phyloP scores from a whole-genome alignment of 805 yeast species.

The Scheffersomyces coipomensis region DNA sequence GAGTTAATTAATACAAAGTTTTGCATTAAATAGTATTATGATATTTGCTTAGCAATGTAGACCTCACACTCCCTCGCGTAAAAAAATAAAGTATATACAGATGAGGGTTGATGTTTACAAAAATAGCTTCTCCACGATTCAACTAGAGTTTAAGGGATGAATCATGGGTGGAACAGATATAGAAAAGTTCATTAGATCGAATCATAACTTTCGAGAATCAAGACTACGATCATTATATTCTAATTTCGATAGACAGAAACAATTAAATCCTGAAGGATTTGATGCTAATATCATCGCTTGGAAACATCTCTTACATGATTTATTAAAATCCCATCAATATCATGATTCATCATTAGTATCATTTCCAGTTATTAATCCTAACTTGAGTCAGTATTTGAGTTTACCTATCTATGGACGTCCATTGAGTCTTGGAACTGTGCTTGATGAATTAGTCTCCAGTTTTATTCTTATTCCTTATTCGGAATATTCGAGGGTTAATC shows the following conservation, averaged over 20 bases:
- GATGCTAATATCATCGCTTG: constrained; percentile 43
- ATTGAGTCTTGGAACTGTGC: constrained; percentile 18
- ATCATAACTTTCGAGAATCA: constrained; percentile 22
- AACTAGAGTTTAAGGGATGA: background rate
- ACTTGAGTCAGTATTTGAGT: constrained; percentile 15
- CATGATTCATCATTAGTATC: constrained; percentile 18
- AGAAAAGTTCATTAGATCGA: constrained; percentile 12
- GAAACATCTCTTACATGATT: constrained; percentile 17
- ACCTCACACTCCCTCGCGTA: too few species aligned
- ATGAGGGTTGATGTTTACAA: too few species aligned
- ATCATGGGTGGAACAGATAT: constrained; percentile 3
- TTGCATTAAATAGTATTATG: too few species aligned
- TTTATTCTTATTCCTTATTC: constrained; percentile 19
- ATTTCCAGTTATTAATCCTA: constrained; percentile 12
- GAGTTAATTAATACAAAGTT: background rate
- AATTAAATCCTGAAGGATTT: constrained; percentile 40
- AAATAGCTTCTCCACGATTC: background rate
- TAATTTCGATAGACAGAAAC: constrained; percentile 26
- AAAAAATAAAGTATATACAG: too few species aligned
- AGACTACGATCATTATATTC: constrained; percentile 36
- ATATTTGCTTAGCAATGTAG: too few species aligned
- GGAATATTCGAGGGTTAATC: constrained; percentile 4
- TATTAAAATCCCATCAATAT: constrained; percentile 15
- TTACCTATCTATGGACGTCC: constrained; percentile 34
- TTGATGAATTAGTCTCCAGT: constrained; percentile 21